Base-by-base conservation (phyloP, 2,329 filamentous ascomycete genomes). In the Tolypocladium pustulatum region DNA sequence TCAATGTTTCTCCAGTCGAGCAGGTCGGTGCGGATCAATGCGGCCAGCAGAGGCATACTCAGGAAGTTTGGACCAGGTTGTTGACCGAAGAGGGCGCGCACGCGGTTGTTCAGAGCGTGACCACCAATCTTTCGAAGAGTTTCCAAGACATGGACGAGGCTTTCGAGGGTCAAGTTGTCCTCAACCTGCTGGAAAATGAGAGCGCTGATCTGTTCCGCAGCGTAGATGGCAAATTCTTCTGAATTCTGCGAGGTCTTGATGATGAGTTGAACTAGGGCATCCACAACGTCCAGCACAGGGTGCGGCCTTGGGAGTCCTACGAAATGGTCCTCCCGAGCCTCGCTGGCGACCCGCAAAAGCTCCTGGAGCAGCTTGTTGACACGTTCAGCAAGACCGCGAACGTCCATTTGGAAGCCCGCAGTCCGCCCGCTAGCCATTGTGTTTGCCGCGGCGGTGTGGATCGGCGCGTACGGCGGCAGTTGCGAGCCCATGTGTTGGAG, bases 1-100 rank as follows among this genome's bases (percentile, higher is more conserved):
- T 92, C 89, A 55, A 92, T 82, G 56, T 81, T 80, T 56, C 77
- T 76, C 78, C 84, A 84, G 64, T 87, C 83, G 9, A 88, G 66
- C 41, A 87, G 76, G 57, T 86, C 84, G 2, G 83, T 84, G 40
- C 78, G 78, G 51, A 83, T 74, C 46, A 88, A 70, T 4, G 83
- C 81, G 13, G 79, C 74, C 53, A 86, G 78, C 2, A 87, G 72
- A 22, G 82, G 79, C 25, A 86, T 71, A 62, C 80, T 82, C 12
- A 87, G 73, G 61, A 86, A 81, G 56, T 75, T 75, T 27, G 81
- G 73, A 1, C 80, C 79, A 1, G 81, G 76, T 64, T 85, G 82
- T 59, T 82, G 76, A 59, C 78, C 78, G 67, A 87, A 85, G 27
- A 81, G 72, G 36, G 78, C 73, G 20, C 79, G 78, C 17, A 87